phyloP scores from a whole-genome alignment of 305 asterid genomes.

The Withania somnifera region DNA sequence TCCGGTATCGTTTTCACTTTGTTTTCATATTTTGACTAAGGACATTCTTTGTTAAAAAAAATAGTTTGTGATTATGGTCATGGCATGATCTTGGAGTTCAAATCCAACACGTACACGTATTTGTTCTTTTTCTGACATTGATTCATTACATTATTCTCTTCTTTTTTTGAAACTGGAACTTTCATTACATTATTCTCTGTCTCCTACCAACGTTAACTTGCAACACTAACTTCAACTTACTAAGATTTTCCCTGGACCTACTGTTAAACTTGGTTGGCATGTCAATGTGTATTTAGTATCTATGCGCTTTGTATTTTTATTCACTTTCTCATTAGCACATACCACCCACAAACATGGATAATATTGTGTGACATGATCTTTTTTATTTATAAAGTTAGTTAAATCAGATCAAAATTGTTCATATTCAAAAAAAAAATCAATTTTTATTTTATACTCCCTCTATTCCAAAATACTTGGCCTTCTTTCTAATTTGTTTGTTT shows the following conservation, averaged over 20 bases:
- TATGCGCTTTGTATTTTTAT: background rate
- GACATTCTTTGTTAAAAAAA: background rate
- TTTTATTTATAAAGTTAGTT: background rate
- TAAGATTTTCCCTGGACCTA: background rate
- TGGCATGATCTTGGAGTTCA: background rate
- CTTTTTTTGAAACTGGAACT: background rate
- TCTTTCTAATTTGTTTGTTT: too few species aligned
- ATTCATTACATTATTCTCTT: background rate
- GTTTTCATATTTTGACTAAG: background rate
- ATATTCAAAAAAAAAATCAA: background rate
- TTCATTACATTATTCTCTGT: background rate
- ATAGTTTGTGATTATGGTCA: background rate
- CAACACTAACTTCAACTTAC: background rate
- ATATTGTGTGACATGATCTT: background rate
- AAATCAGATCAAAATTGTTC: background rate
- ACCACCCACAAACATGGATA: background rate
- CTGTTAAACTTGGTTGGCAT: background rate
- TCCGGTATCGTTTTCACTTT: background rate
- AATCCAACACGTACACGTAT: background rate
- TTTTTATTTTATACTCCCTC: background rate
- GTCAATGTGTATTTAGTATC: background rate
- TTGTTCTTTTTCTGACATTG: background rate
- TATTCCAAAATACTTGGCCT: background rate
- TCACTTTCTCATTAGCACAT: background rate
- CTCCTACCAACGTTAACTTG: background rate